Conservation (phyloP, 768 basidiomycete genomes). For the Tylopilus balloui region DNA sequence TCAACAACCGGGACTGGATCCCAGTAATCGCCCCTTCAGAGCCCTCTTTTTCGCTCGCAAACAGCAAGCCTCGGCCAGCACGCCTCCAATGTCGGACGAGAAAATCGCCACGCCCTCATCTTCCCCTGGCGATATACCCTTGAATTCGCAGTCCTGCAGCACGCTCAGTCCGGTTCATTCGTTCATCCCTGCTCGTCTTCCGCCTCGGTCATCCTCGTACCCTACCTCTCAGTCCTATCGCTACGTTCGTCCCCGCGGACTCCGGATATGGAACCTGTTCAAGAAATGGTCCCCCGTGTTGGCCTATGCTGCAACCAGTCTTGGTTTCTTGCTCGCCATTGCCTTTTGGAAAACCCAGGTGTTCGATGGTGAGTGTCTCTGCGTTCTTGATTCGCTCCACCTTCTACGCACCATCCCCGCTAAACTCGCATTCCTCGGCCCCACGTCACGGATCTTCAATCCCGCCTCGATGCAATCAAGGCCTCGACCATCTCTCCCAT, state of each 20-base stretch:
- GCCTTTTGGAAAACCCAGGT: conserved; percentile 79
- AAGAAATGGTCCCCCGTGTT: conserved; percentile 76
- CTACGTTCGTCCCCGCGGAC: conserved; percentile 43
- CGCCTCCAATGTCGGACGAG: conserved; percentile 21
- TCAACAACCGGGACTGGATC: not conserved
- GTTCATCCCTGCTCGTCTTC: conserved; percentile 19
- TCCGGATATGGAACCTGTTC: conserved; percentile 55
- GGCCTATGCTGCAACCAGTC: conserved; percentile 69
- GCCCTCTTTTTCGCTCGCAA: not conserved
- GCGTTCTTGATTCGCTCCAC: not conserved
- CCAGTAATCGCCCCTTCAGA: not conserved
- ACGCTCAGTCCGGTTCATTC: conserved; percentile 15
- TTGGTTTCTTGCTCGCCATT: conserved; percentile 77
- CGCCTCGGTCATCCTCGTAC: conserved; percentile 12
- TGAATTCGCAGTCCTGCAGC: conserved; percentile 13
- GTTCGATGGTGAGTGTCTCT: conserved; percentile 61
- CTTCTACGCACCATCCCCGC: not conserved
- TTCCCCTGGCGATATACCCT: conserved; percentile 19
- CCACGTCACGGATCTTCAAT: not conserved
- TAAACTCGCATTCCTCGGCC: conserved; percentile 1
- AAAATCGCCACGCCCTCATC: conserved; percentile 13
- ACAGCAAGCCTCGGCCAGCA: not conserved
- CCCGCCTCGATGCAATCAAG: conserved; percentile 36
- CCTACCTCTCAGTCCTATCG: conserved; percentile 23
- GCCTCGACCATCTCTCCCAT: conserved; percentile 74